Base-by-base conservation (phyloP, 345 rosid genomes). In the Turritis glabra region DNA sequence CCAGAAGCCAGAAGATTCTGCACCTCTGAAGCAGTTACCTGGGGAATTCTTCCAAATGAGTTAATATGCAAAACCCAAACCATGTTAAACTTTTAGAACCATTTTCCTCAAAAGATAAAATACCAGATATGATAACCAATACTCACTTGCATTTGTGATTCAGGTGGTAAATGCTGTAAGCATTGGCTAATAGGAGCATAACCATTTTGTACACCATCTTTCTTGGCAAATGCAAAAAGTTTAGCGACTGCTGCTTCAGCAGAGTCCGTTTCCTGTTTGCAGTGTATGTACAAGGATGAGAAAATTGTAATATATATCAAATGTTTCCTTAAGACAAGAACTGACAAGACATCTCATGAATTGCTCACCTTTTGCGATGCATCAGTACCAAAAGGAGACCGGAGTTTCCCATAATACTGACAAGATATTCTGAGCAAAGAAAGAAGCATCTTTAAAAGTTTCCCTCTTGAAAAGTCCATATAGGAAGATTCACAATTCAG, bases 1-100 rank as follows among this genome's bases (percentile, higher is more conserved):
- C 99, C 99, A 83, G 97, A 88, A 77, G 93, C 97, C 75, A 96
- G 87, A 73, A 96, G 98, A 75, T 80, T 86, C 81, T 96, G 98
- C 47, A 92, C 93, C 90, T 92, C 96, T 58, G 84, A 85, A 54
- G 94, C 99, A 63, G 93, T 90, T 75, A 85, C 97, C 99, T 96
- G 78, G 55, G 3, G 5, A 50, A 37, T 47, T 64, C 43, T 27
- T 55, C 44, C 59, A 64, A 35, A 38, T 64, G 40, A 38, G 67
- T 77, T 69, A 55, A 40, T 60, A 18, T 30, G 54, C 41, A 77
- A 55, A 77, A 56, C 3, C 33, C 63, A 35, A 21, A 61, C 70
- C 25, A 48, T 10, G 26, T 48, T 18, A 48, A 48, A n/a, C n/a
- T 21, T 48, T 9, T 48, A 9, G 6, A 21, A 46, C 10, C 51